Conservation (phyloP, 2,329 filamentous ascomycete species). For the Escovopsis sp. region DNA sequence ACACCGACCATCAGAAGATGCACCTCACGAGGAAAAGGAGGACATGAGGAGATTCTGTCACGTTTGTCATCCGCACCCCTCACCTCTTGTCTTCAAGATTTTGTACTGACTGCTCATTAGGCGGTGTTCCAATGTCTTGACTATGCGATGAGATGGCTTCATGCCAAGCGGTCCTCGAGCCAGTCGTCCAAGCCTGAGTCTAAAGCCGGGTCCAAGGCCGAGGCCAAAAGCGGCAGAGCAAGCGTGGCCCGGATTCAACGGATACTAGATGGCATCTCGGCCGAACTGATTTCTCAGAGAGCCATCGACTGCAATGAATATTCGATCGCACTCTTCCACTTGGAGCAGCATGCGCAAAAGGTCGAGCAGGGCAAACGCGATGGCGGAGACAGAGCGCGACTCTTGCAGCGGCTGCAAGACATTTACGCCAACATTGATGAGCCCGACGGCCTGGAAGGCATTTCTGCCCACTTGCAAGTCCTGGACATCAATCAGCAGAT, state of each 20-base stretch:
- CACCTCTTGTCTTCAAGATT: background rate
- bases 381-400: slow-evolving; percentile 41
- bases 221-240: slow-evolving; percentile 26
- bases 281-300: slow-evolving; percentile 59
- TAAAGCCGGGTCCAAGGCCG: no score
- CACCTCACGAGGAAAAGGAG: slow-evolving; percentile 50
- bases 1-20: slow-evolving; percentile 35
- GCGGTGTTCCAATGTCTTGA: slow-evolving; percentile 83
- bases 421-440: slow-evolving; percentile 98
- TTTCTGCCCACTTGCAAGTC: slow-evolving; percentile 72
- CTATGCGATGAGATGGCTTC: slow-evolving; percentile 81
- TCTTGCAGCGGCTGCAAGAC: slow-evolving; percentile 69
- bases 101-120: slow-evolving; percentile 26
- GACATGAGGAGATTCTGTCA: slow-evolving; percentile 77
- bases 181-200: slow-evolving; percentile 10
- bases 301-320: slow-evolving; percentile 93
- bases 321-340: slow-evolving; percentile 80
- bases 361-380: slow-evolving; percentile 30
- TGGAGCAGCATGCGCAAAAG: slow-evolving; percentile 71
- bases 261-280: slow-evolving; percentile 50
- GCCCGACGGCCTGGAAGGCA: slow-evolving; percentile 88
- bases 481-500: slow-evolving; percentile 91
- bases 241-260: slow-evolving; percentile 34
- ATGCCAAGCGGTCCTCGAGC: slow-evolving; percentile 43
- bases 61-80: slow-evolving; percentile 32